phyloP scores from a whole-genome alignment of 148 eudicot genomes.

The Beta vulgaris region DNA sequence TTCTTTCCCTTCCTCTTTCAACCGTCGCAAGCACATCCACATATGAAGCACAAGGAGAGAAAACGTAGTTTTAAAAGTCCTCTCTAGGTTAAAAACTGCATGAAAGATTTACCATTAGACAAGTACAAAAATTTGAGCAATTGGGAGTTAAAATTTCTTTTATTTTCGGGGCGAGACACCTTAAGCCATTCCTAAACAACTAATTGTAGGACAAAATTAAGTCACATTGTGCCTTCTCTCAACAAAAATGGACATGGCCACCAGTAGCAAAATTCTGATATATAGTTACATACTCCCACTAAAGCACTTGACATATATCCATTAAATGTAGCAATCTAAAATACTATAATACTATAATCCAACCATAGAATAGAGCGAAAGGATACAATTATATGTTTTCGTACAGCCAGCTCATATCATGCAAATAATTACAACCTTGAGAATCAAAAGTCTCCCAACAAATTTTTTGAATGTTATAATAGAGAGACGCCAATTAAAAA shows the following conservation, averaged over 20 bases:
- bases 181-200: background rate
- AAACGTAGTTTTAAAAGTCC: slow-evolving; percentile 83
- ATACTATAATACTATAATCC: no score
- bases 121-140: background rate
- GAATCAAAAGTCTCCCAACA: no score
- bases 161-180: background rate
- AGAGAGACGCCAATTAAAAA: no score
- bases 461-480: no score
- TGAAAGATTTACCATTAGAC: slow-evolving; percentile 15
- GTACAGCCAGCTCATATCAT: no score
- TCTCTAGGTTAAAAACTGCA: slow-evolving; percentile 96
- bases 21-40: slow-evolving; percentile 92
- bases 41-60: slow-evolving; percentile 90
- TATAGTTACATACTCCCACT: background rate
- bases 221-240: background rate
- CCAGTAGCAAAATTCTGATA: background rate
- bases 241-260: background rate
- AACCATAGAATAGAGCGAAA: no score
- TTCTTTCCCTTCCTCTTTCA: slow-evolving; percentile 87
- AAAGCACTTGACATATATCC: no score
- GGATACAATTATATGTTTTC: no score
- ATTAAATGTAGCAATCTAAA: no score
- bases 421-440: no score
- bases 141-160: no score
- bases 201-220: no score